Conservation (phyloP, 2,329 filamentous ascomycete genomes). For the Apiospora hydei region DNA sequence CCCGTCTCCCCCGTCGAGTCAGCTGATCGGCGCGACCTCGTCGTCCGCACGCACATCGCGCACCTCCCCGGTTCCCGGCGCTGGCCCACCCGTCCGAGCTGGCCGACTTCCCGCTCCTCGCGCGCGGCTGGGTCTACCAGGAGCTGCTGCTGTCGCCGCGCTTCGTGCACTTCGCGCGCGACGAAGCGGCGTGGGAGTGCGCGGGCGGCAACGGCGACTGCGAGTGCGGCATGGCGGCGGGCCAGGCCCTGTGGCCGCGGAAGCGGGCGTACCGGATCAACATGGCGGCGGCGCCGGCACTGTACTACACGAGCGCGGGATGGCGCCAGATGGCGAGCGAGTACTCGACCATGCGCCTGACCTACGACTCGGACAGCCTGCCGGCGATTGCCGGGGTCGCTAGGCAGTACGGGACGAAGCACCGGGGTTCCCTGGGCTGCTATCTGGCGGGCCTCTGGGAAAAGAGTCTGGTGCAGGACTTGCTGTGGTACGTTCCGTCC, state of each 20-base stretch:
- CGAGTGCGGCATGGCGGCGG: neutral
- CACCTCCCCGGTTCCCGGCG: neutral
- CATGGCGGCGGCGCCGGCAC: too few species aligned
- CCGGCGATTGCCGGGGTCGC: neutral
- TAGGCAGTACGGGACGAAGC: neutral
- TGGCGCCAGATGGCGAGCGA: neutral
- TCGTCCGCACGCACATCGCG: neutral
- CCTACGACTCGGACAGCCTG: neutral
- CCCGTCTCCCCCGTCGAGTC: neutral
- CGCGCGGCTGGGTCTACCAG: slow-evolving; percentile 6
- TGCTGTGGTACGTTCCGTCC: neutral
- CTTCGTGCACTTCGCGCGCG: neutral
- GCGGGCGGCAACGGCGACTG: neutral
- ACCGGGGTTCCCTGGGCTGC: neutral
- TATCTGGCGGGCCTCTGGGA: neutral
- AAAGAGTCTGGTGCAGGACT: neutral
- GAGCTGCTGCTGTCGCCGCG: slow-evolving; percentile 2
- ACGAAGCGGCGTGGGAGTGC: neutral
- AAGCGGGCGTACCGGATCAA: too few species aligned
- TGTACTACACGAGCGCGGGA: too few species aligned
- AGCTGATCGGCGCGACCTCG: neutral
- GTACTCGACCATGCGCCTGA: neutral
- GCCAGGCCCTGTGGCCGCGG: neutral
- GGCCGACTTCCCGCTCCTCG: neutral
- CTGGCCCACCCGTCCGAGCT: neutral